Base-by-base conservation (phyloP, 2,329 filamentous ascomycete genomes). In the Tolypocladium inflatum region DNA sequence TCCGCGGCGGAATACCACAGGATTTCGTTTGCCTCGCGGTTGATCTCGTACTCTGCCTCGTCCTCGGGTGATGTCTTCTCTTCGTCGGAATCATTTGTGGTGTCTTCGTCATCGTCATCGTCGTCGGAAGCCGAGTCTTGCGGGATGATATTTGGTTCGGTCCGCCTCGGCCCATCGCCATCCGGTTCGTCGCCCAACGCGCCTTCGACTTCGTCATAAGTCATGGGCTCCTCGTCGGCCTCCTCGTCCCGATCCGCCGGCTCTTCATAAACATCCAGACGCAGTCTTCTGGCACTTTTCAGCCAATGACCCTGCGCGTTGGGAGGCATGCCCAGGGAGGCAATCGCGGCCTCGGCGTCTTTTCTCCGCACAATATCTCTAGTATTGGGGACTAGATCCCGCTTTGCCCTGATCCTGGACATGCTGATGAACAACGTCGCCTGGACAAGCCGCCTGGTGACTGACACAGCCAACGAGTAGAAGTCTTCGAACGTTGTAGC, bases 401-500 rank as follows among this genome's bases (percentile, higher is more conserved):
- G 70, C 63, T 76, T 78, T 4, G 84, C 77, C 56, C 85, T 80
- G 30, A 91, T 73, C 48, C 90, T 80, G 2, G 88, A 87, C 68
- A 83, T 80, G n/a, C 87, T 83, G 59, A 90, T 82, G 64, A 87
- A 88, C 0, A 94, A 73, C 0, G 84, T 77, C 0, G 88, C 83
- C 53, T 89, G 83, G 2, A 94, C 76, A 1, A 96, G 73, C 15
- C 89, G 80, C 59, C 82, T 83, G 0, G 89, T 92, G 17, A 94
- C 63, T 56, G 82, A 88, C 1, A 88, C 69, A 0, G 81, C 77
- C 2, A 96, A 71, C 10, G 82, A 81, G 65, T 91, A 80, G 51
- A 96, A 87, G 64, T 94, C 90, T 6, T 83, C 79, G n/a, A 95
- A 79, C 0, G 89, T 85, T 2, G 89, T 91, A 8, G 85, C 82